A percentile compares a stretch with the other conserved stretches of the same genome.
These are phyloP conservation scores for Candida ipomoeae DNA, from an alignment of 805 yeast genomes.

Conservation along the genomic window DNA sequence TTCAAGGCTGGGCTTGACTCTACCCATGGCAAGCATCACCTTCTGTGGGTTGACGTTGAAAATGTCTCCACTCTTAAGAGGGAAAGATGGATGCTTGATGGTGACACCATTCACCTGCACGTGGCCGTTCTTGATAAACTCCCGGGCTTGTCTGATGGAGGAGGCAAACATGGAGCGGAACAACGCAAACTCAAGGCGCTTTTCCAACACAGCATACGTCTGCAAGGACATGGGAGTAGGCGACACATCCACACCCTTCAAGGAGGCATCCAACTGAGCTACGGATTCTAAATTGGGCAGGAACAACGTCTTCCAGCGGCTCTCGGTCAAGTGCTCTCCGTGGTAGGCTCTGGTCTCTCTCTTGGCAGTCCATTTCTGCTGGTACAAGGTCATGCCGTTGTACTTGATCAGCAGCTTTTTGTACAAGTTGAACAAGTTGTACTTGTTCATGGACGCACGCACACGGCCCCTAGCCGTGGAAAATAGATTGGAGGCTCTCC, in stretches of 20 bases:
- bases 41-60: constrained; percentile 82
- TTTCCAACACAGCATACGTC: constrained; percentile 83
- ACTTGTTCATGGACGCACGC: constrained; percentile 88
- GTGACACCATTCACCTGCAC: constrained; percentile 82
- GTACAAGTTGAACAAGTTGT: constrained; percentile 82
- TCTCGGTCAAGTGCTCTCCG: constrained; percentile 88
- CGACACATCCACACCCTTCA: constrained; percentile 51
- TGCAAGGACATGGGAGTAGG: constrained; percentile 84
- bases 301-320: constrained; percentile 71
- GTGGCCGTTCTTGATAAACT: constrained; percentile 72
- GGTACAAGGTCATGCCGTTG: constrained; percentile 68
- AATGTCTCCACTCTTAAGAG: constrained; percentile 78
- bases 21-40: constrained; percentile 81
- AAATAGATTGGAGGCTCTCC: constrained; percentile 53
- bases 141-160: constrained; percentile 90
- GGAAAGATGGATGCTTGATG: constrained; percentile 74
- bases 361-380: constrained; percentile 89
- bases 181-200: constrained; percentile 82
- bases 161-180: constrained; percentile 93
- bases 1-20: constrained; percentile 70
- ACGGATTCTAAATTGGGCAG: constrained; percentile 72
- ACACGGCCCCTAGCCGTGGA: constrained; percentile 66
- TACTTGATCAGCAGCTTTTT: constrained; percentile 59
- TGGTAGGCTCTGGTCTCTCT: constrained; percentile 92
- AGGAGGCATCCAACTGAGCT: constrained; percentile 81